Evolutionary conservation across 805 yeast genomes (phyloP), one percentile per base, ranked within the genome.

Genomic region (Saturnispora sanitii): DNA sequence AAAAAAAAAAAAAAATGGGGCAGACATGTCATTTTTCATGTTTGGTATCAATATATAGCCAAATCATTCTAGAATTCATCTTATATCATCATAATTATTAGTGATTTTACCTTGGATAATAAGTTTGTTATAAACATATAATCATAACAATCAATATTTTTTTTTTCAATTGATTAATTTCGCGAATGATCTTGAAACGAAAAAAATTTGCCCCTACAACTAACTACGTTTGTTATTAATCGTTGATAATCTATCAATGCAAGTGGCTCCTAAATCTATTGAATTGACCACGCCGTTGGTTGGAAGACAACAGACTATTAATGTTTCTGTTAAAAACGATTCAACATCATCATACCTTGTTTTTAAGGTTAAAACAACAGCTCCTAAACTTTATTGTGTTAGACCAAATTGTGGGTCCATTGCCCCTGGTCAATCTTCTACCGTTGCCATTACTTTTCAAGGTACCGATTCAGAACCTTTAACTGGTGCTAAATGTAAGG

Each of bases 351-450:
- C 77, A 25, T 27, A 19, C 20, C 64, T 75, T 53, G 96, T 95
- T 23, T 92, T 86, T 71, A 92, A 92, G 67, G 96, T 92, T 57
- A 92, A 90, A 67, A 90, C 98, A 35, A 92, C 98, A 6, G 96
- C 97, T 8, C 98, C 98, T 46, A 88, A 85, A 62, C 69, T 85
- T 62, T 73, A 88, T 69, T 85, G 95, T 62, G 97, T 92, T 39
- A 81, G 96, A 65, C 98, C 98, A 47, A 92, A 88, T 61, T 90
- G 96, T 45, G 77, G 92, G 13, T 61, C 81, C 27, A 68, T 92
- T 43, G 69, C 68, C 22, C 88, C 97, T 12, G 92, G 94, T 27
- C 73, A 75, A 49, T 60, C 78, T 19, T 63, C 79, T 40, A 76
- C 82, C 41, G 83, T 92, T 40, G 75, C 88, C 35, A 80, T 92